Evolutionary conservation across 805 yeast genomes (phyloP), one percentile per base, ranked within the genome.

Genomic region (Clavispora asparagi): DNA sequence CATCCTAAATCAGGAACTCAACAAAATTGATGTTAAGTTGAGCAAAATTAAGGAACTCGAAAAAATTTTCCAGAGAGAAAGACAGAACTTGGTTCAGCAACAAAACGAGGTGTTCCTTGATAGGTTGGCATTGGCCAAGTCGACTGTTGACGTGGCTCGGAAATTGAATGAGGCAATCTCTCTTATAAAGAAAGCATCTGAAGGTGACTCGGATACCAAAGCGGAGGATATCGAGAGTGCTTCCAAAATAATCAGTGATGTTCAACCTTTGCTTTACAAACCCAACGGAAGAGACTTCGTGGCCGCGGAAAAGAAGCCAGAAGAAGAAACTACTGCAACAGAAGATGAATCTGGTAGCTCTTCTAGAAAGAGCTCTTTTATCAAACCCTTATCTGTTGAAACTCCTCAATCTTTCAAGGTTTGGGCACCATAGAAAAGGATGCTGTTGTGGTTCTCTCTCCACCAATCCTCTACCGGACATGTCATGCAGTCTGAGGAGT

Each of bases 71-170:
- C 90, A 83, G 55, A 64, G 77, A 32, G 89, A 85, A 57, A 78
- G 81, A 53, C 82, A 79, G 52, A 67, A 74, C 30, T 58, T 85
- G 40, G 76, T 77, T 28, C 77, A 74, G 49, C 83, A 81, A 57
- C 87, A 84, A 56, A 85, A 82, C 54, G 87, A 83, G 51, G 59
- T 83, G 7, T 78, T 84, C 52, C 61, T 83, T 41, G 89, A 85
- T 54, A 69, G 89, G 47, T 60, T 87, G 31, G 74, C 86, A n/a
- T 72, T 86, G 52, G 74, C 84, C 38, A 82, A 81, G 57, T 72
- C 81, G 14, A 77, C 88, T 1, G 66, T 74, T 16, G 56, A 69
- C 2, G 70, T 84, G 5, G 65, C 80, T 39, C 60, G 70, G 35
- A 83, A 78, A 55, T 60, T 82, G 40, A 61, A 63, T 40, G 70